Evolutionary conservation across 768 basidiomycete genomes (phyloP).

Genomic region (Lactarius deliciosus): DNA sequence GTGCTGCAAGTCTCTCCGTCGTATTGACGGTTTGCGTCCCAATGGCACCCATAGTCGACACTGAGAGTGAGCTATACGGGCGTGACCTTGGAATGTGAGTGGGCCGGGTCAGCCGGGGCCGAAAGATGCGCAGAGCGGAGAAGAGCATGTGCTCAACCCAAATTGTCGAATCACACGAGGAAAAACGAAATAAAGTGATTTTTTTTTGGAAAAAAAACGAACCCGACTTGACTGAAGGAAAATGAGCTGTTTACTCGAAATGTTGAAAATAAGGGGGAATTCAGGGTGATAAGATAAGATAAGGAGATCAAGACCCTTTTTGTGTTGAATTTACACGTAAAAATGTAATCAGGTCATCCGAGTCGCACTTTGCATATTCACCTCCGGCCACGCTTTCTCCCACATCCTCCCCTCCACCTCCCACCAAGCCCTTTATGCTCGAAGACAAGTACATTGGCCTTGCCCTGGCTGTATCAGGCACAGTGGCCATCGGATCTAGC

Average conservation of each 20-base stretch:
- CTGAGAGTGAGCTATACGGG: slow-evolving; percentile 21
- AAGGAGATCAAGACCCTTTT: neutral
- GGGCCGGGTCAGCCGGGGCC: slow-evolving; percentile 22
- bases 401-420: slow-evolving; percentile 3
- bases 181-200: neutral
- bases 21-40: slow-evolving; percentile 56
- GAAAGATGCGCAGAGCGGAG: slow-evolving; percentile 18
- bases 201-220: neutral
- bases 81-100: slow-evolving; percentile 11
- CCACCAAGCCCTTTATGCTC: slow-evolving; percentile 46
- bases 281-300: slow-evolving; percentile 17
- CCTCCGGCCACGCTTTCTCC: slow-evolving; percentile 4
- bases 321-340: slow-evolving; percentile 7
- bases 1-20: slow-evolving; percentile 54
- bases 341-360: neutral
- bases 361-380: neutral
- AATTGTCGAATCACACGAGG: no score
- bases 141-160: slow-evolving; percentile 15
- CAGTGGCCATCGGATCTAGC: slow-evolving; percentile 88
- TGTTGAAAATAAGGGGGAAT: neutral
- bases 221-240: neutral
- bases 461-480: slow-evolving; percentile 80
- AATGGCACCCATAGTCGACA: slow-evolving; percentile 40
- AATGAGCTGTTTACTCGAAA: neutral
- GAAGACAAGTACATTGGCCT: slow-evolving; percentile 98